Conservation (phyloP, 139 green algal species). For the Tetraselmis chui region DNA sequence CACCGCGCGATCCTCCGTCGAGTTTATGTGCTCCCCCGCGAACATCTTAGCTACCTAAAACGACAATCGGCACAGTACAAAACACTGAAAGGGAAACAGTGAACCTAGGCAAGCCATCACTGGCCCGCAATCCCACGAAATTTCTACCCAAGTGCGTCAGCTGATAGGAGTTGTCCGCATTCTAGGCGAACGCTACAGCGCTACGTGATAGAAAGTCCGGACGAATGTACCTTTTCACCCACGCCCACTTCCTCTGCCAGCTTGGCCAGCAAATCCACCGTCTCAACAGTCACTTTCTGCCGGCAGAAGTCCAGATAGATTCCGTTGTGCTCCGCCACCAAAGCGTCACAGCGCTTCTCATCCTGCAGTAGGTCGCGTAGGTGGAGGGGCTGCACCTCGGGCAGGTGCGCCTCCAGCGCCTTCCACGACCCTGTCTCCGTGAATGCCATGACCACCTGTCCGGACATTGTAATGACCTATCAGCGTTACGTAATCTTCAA, state of each 20-base stretch:
- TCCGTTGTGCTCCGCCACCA: constrained; percentile 80
- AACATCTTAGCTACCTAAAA: constrained; percentile 68
- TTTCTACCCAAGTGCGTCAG: too few relatives aligned
- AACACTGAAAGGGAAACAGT: too few relatives aligned
- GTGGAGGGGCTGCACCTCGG: constrained; percentile 62
- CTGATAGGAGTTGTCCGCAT: too few relatives aligned
- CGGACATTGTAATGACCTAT: too few relatives aligned
- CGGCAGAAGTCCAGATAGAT: constrained; percentile 85
- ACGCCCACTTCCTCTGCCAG: background rate
- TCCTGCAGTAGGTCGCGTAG: constrained; percentile 81
- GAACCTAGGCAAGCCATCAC: too few relatives aligned
- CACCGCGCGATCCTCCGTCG: constrained; percentile 90
- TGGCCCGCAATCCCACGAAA: too few relatives aligned
- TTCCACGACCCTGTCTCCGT: constrained; percentile 61
- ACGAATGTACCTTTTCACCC: background rate
- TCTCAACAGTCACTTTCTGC: constrained; percentile 82
- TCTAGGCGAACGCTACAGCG: too few relatives aligned
- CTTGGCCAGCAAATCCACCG: constrained; percentile 39
- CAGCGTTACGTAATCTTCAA: too few relatives aligned
- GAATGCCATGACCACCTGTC: constrained; percentile 47
- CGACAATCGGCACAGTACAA: too few relatives aligned
- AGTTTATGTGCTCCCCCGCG: constrained; percentile 88
- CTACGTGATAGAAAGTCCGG: too few relatives aligned
- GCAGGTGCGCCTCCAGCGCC: constrained; percentile 65
- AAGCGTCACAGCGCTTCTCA: constrained; percentile 51